Percentiles rank a stretch among this genome's conserved stretches.
phyloP scores from a whole-genome alignment of 176 grass and related monocot species.

The Secale cereale region DNA sequence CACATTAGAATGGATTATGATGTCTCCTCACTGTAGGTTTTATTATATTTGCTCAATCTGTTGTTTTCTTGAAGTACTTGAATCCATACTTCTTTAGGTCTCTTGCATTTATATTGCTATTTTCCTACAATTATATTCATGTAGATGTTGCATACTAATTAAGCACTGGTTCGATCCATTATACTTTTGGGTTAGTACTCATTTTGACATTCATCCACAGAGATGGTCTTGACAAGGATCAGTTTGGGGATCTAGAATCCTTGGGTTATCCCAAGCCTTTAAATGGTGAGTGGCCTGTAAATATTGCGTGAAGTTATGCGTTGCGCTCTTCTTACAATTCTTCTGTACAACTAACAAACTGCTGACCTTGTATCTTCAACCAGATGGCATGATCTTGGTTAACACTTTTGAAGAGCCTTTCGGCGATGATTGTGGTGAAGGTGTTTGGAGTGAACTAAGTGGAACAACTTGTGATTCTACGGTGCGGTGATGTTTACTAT shows the following conservation, averaged over 20 bases:
- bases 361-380: not conserved
- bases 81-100: not conserved
- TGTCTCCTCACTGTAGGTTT: not conserved
- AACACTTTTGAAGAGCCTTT: slow-evolving; percentile 20
- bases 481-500: not conserved
- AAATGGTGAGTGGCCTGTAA: not conserved
- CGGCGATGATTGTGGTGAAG: not conserved
- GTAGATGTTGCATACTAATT: not conserved
- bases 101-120: not conserved
- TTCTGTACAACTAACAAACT: not conserved
- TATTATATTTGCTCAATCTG: not conserved
- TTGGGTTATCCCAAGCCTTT: slow-evolving; percentile 6
- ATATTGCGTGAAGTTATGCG: not conserved
- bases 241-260: slow-evolving; percentile 3
- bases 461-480: not conserved
- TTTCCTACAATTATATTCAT: not conserved
- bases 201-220: not conserved
- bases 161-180: not conserved
- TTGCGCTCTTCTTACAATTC: not conserved
- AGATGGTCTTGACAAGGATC: not conserved
- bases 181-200: not conserved
- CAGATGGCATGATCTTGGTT: slow-evolving; percentile 14
- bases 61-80: not conserved
- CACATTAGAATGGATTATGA: not conserved
- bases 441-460: slow-evolving; percentile 4